A percentile compares a stretch with the other conserved stretches of the same genome.
Evolutionary conservation across 2,329 filamentous ascomycete species (phyloP).

Genomic region (Sporothrix schenckii): DNA sequence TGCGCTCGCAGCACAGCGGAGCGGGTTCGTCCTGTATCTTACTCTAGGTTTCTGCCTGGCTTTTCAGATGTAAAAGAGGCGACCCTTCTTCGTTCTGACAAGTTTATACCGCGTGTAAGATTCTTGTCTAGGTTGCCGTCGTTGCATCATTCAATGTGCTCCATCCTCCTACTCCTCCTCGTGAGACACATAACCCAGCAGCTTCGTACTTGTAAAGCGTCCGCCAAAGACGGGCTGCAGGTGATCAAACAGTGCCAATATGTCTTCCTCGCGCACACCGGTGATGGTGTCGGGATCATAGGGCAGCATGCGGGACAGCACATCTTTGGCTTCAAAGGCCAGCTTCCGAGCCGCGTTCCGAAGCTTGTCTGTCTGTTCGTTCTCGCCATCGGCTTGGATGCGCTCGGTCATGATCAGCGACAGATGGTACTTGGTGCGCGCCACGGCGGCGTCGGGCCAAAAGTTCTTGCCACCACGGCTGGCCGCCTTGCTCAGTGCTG

Average conservation of each 20-base stretch:
- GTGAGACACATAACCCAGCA: constrained; percentile 31
- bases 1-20: background rate
- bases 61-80: background rate
- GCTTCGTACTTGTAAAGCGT: constrained; percentile 34
- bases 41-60: background rate
- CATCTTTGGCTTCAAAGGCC: constrained; percentile 35
- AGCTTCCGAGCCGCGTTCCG: constrained; percentile 27
- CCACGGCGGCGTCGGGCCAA: constrained; percentile 34
- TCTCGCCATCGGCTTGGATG: background rate
- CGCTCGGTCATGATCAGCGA: constrained; percentile 31
- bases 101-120: background rate
- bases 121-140: background rate
- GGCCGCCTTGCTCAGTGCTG: constrained; percentile 28
- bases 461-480: constrained; percentile 32
- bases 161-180: background rate
- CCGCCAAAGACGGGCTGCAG: constrained; percentile 36
- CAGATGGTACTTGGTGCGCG: constrained; percentile 35
- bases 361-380: background rate
- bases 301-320: constrained; percentile 35
- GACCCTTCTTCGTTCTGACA: background rate
- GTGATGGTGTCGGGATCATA: constrained; percentile 35
- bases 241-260: constrained; percentile 35
- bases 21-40: background rate
- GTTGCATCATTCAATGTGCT: background rate
- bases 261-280: constrained; percentile 33